Base-by-base conservation (phyloP, 1,139 yeast species). In the Geotrichum klebahnii region DNA sequence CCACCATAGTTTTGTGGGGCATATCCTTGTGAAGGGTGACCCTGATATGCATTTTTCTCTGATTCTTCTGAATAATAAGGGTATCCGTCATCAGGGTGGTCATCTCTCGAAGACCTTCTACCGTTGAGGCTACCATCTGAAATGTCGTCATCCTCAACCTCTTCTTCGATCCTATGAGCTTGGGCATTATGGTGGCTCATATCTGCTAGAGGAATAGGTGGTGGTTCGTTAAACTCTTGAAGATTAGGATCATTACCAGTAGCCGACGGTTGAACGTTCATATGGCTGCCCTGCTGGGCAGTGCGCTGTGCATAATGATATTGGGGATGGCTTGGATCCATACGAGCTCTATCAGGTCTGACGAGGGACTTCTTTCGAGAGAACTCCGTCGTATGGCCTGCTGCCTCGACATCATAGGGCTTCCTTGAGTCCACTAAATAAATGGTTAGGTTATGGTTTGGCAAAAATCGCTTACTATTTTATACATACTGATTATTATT, bases 291-390 rank as follows among this genome's bases (percentile, higher is more conserved):
- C 60, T 84, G 86, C 52, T 82, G 79, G 8, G 92, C 84, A 23
- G 84, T 83, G 19, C 62, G 64, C 59, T 84, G 90, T n/a, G 88
- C 78, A 66, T 87, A 87, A 65, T 85, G 90, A 66, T 75, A 84
- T 52, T 83, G 80, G 1, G 92, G 94, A 63, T 85, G 86, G 54
- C 76, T 77, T 12, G 79, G 81, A 57, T 79, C 76, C 56, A 84
- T 71, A 51, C 89, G 72, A 45, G 83, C 80, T 57, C 96, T 75
- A 65, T 88, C 96, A 1, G 94, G 95, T 56, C 86, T 76, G 37
- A 87, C 84, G 56, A 88, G 72, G 1, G 95, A 84, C 61, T 76
- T 75, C 62, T 82, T 83, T 50, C 92, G 67, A 44, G 52, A 36
- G 33, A 48, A 14, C 52, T 34, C 40, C 38, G 16, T 22, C 33